Percentiles rank a stretch among this genome's conserved stretches.
These are phyloP conservation scores for Neurospora sp. DNA, from an alignment of 495 filamentous ascomycete species.

Conservation along the genomic window DNA sequence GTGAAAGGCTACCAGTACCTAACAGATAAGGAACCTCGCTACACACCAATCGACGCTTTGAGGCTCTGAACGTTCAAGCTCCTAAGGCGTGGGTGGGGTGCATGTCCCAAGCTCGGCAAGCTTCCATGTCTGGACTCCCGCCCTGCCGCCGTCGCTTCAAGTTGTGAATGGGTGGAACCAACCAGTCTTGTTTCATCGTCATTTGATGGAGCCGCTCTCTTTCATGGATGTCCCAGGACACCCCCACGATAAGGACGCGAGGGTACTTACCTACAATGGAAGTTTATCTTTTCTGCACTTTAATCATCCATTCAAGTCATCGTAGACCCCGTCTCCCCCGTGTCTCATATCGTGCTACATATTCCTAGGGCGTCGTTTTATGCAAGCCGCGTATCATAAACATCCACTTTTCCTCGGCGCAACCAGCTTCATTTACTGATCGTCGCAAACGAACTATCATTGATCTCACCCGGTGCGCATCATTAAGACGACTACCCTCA, in stretches of 20 bases:
- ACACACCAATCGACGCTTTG: not conserved
- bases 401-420: not conserved
- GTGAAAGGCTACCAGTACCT: not conserved
- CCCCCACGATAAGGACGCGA: not conserved
- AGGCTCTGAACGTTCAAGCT: not conserved
- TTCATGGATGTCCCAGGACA: not conserved
- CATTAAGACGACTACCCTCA: not conserved
- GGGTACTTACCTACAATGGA: no score
- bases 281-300: not conserved
- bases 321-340: not conserved
- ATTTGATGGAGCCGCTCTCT: not conserved
- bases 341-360: not conserved
- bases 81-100: not conserved
- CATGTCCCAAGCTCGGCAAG: not conserved
- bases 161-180: not conserved
- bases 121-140: not conserved
- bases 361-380: not conserved
- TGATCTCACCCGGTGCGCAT: not conserved
- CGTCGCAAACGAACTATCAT: not conserved
- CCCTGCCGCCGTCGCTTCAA: not conserved
- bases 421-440: not conserved
- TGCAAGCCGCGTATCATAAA: not conserved
- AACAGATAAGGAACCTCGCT: not conserved
- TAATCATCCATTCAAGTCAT: not conserved
- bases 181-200: not conserved